A percentile compares a stretch with the other conserved stretches of the same genome.
Conservation (phyloP, 2,329 filamentous ascomycete genomes). For the Diplocarpon rosae region DNA sequence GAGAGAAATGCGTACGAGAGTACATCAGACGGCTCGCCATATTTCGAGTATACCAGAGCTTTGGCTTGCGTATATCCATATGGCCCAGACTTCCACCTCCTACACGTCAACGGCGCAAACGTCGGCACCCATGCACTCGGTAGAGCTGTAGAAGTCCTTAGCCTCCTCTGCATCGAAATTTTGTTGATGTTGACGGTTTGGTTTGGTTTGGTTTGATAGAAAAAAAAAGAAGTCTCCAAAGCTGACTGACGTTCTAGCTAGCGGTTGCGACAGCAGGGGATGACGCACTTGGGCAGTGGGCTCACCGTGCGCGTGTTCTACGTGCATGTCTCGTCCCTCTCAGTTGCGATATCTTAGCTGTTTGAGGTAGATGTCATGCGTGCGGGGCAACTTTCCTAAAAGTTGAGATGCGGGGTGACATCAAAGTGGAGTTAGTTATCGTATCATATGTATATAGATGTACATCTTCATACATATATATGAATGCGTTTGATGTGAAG, state of each 20-base stretch:
- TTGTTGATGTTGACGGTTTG: slow-evolving; percentile 1
- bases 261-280: slow-evolving; percentile 1
- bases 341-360: too few species aligned
- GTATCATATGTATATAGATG: too few species aligned
- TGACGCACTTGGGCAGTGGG: slow-evolving; percentile 5
- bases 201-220: not conserved
- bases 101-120: slow-evolving; percentile 11
- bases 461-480: not conserved
- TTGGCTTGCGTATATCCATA: slow-evolving; percentile 82
- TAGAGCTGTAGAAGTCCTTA: slow-evolving; percentile 12
- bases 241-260: slow-evolving; percentile 5
- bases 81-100: slow-evolving; percentile 39
- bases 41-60: slow-evolving; percentile 63
- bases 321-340: too few species aligned
- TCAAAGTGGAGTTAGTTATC: too few species aligned
- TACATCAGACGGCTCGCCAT: slow-evolving; percentile 66
- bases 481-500: not conserved
- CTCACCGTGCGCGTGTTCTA: too few species aligned
- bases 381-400: not conserved
- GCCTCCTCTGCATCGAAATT: slow-evolving; percentile 14
- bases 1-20: slow-evolving; percentile 37
- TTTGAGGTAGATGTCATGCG: slow-evolving; percentile 1
- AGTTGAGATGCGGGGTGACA: not conserved
- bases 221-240: not conserved
- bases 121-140: slow-evolving; percentile 9